Evolutionary conservation across 805 yeast genomes (phyloP).

Genomic region (Ogataea haglerorum): DNA sequence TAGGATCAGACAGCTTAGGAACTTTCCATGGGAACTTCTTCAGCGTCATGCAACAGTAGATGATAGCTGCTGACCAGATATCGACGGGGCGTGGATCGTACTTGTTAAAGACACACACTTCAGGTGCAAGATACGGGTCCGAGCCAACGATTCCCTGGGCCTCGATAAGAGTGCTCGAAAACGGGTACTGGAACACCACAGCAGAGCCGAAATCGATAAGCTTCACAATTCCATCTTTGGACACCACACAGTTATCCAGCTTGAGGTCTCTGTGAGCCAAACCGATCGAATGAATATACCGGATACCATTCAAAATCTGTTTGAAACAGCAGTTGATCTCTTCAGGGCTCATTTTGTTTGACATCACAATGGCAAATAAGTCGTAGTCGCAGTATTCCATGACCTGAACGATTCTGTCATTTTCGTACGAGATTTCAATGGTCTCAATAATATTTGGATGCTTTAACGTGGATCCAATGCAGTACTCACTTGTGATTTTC

Average conservation of each 20-base stretch:
- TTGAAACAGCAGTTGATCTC: slow-evolving; percentile 89
- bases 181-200: slow-evolving; percentile 87
- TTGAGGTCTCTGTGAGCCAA: slow-evolving; percentile 89
- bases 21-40: slow-evolving; percentile 95
- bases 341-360: slow-evolving; percentile 74
- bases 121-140: slow-evolving; percentile 90
- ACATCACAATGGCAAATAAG: slow-evolving; percentile 91
- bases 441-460: slow-evolving; percentile 91
- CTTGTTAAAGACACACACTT: slow-evolving; percentile 75
- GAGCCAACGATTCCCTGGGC: slow-evolving; percentile 85
- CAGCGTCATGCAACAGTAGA: slow-evolving; percentile 87
- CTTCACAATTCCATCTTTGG: slow-evolving; percentile 78
- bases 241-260: slow-evolving; percentile 87
- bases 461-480: slow-evolving; percentile 86
- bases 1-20: slow-evolving; percentile 75
- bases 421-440: slow-evolving; percentile 85
- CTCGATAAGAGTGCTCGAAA: slow-evolving; percentile 65
- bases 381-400: slow-evolving; percentile 96
- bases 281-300: slow-evolving; percentile 80
- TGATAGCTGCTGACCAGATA: slow-evolving; percentile 89
- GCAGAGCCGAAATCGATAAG: slow-evolving; percentile 93
- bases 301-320: slow-evolving; percentile 76
- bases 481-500: slow-evolving; percentile 90
- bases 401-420: slow-evolving; percentile 81
- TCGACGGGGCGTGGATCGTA: slow-evolving; percentile 94